Evolutionary conservation across 208 protist genomes (phyloP), one percentile per base, ranked within the genome.

Genomic region (Acanthamoeba triangularis): DNA sequence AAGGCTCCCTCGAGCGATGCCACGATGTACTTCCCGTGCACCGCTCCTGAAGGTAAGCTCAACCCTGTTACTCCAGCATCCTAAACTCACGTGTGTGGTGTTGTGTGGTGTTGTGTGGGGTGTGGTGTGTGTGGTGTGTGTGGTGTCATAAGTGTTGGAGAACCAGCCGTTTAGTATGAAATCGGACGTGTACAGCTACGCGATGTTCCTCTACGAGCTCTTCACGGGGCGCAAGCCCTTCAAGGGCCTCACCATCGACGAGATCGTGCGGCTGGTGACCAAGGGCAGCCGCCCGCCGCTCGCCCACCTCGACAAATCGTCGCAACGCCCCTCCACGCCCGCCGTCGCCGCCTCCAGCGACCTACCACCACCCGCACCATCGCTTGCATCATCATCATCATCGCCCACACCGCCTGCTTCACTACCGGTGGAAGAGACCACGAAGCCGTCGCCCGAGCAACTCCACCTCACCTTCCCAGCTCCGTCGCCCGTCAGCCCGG

Each of bases 1-100:
- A 69, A 91, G 28, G 84, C 49, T 18, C 35, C 67, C 30, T 63
- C 84, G 16, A 28, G n/a, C 84, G 49, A 63, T 25, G 56, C 84
- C 33, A 91, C 84, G 14, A 63, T 91, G 49, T 91, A 91, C 84
- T 91, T 91, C 54, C 84, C 84, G 13, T 91, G 84, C 59, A 91
- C 84, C 14, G 84, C 84, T 7, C 84, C 84, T 13, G 84, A 91
- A 69, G 82, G 82, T 90, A 41, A 54, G 49, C 49, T 54, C 49
- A 18, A 20, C 1, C 49, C 3, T 18, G 0, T 18, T 8, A 10
- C 13, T 6, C 49, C 49, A 8, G 49, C 14, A 10, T 0, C 49
- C 10, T 1, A 10, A 54, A 8, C 49, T 11, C 49, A 18, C 49
- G 7, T 6, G 13, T 11, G 6, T 54, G 0, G 49, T 54, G 49